Base-by-base conservation (phyloP, 495 filamentous ascomycete species). In the Cenococcum geophilum region DNA sequence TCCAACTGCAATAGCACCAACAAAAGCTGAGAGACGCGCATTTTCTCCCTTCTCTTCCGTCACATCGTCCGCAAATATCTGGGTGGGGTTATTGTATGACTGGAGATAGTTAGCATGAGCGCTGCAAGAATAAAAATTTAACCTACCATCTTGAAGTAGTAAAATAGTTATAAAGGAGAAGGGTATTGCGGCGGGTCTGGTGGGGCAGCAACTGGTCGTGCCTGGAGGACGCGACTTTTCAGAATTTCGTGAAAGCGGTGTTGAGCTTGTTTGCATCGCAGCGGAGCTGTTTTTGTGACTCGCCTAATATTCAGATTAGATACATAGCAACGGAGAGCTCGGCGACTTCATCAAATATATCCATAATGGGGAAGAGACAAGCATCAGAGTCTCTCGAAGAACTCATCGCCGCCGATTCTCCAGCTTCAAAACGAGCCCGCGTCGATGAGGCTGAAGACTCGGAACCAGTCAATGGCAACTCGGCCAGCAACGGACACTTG, bases 31-130 rank as follows among this genome's bases (percentile, higher is more conserved):
- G 62, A 98, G 85, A 82, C 93, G 90, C 64, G 93, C 93, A 87
- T 98, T 98, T 79, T 98, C 93, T 69, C 93, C 93, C 76, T 96
- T 97, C 80, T 98, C 92, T 78, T 98, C 90, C 55, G 86, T 91
- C 59, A 95, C 92, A 74, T 95, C 93, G 75, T 97, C 91, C 68
- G 87, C 89, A 79, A 98, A 97, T 78, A 98, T 98, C 75, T 98
- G 93, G 53, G 91, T 97, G 67, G 93, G 92, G 76, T 91, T 95
- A 70, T 77, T 78, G 75, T 83, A 84, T 37, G 82, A 77, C 74
- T 75, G 52, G 21, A 59, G 22, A 8, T 14, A 27, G 40, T 66
- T 37, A 64, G 61, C 55, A 54, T 27, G 21, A 34, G 20, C 14
- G 42, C 27, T n/a, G 23, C 50, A 10, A 35, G 18, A 42, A 25